Evolutionary conservation across 306 rosid genomes (phyloP).

Genomic region (Mimosa bimucronata): DNA sequence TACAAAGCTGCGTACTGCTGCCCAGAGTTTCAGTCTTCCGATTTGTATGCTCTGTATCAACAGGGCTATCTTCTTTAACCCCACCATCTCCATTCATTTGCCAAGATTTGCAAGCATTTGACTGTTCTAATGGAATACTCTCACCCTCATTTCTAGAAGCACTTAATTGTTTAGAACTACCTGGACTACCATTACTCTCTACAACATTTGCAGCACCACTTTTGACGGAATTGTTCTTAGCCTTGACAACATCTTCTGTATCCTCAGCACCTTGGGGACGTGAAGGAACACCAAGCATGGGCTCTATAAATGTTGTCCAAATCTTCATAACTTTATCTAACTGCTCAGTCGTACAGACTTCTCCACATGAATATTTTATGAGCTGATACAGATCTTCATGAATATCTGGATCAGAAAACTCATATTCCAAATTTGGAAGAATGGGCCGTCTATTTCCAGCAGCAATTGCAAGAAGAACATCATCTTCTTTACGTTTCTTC

Average conservation of each 20-base stretch:
- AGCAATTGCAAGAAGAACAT: conserved; percentile 87
- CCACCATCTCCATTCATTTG: conserved; percentile 66
- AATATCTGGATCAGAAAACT: conserved; percentile 77
- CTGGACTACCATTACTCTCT: conserved; percentile 67
- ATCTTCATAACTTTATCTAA: conserved; percentile 92
- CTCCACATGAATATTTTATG: conserved; percentile 92
- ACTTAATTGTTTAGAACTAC: conserved; percentile 57
- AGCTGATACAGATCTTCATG: conserved; percentile 95
- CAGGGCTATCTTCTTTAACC: conserved; percentile 63
- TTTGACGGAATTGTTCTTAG: conserved; percentile 54
- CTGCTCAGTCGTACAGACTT: conserved; percentile 89
- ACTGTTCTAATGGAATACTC: conserved; percentile 65
- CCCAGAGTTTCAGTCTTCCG: conserved; percentile 60
- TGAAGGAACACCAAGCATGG: conserved; percentile 81
- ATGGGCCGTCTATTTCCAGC: conserved; percentile 89
- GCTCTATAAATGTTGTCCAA: conserved; percentile 93
- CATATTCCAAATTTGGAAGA: conserved; percentile 88
- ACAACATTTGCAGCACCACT: conserved; percentile 52
- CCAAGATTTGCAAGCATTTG: conserved; percentile 76
- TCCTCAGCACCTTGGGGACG: conserved; percentile 83
- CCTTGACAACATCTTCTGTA: conserved; percentile 84
- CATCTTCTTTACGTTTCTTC: conserved; percentile 91
- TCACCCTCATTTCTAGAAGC: conserved; percentile 63
- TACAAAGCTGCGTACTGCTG: conserved; percentile 59
- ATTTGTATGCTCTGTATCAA: conserved; percentile 50